A percentile compares a stretch with the other conserved stretches of the same genome.
Evolutionary conservation across 768 basidiomycete species (phyloP).

Genomic region (Leccinellum albellum): DNA sequence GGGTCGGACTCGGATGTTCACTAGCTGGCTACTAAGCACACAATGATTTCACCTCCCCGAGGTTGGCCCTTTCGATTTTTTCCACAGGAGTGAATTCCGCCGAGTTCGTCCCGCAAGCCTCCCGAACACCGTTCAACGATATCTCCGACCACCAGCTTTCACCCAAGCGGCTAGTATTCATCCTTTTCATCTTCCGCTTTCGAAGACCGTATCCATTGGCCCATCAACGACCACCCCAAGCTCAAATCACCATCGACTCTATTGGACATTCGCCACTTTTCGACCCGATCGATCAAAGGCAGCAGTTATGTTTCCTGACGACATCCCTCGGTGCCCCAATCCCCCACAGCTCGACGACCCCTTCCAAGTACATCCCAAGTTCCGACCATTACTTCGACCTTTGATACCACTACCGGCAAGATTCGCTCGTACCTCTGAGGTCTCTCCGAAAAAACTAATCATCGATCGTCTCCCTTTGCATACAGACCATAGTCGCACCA

Average conservation of each 20-base stretch:
- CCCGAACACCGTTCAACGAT: background rate
- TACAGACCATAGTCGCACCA: background rate
- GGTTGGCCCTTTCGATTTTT: too few species aligned
- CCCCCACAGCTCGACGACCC: background rate
- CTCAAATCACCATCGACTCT: background rate
- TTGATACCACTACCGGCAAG: background rate
- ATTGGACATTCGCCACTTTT: background rate
- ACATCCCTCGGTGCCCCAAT: background rate
- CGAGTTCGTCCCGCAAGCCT: background rate
- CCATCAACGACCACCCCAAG: background rate
- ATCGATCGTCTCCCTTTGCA: background rate
- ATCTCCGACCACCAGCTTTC: background rate
- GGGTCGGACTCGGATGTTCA: too few species aligned
- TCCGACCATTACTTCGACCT: background rate
- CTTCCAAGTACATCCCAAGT: background rate
- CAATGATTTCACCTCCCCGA: too few species aligned
- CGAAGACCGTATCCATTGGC: background rate
- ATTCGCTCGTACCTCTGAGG: background rate
- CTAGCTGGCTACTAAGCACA: too few species aligned
- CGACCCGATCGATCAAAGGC: background rate
- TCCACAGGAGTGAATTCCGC: too few species aligned
- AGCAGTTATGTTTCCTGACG: background rate
- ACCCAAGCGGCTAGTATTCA: background rate
- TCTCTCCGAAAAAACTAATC: background rate
- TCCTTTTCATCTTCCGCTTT: background rate